A percentile compares a stretch with the other conserved stretches of the same genome.
Evolutionary conservation across 495 filamentous ascomycete genomes (phyloP).

Genomic region (Neurospora sublineolata): DNA sequence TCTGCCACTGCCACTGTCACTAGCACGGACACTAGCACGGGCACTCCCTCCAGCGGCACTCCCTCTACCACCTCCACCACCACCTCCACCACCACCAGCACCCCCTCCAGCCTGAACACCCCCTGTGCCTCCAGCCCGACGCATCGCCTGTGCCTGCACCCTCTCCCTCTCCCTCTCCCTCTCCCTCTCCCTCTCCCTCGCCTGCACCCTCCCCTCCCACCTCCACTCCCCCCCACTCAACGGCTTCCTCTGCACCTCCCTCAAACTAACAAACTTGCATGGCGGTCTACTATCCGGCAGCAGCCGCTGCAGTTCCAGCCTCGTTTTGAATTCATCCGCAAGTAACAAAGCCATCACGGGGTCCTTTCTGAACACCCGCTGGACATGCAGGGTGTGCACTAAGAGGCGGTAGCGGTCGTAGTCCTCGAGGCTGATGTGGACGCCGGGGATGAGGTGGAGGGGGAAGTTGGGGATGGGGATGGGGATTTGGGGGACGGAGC

Average conservation of each 20-base stretch:
- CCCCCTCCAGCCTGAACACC: not conserved
- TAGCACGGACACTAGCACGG: no score
- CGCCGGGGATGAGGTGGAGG: not conserved
- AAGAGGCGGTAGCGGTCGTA: not conserved
- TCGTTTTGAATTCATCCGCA: not conserved
- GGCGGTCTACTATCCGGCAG: not conserved
- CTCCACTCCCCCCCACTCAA: not conserved
- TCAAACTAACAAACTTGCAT: not conserved
- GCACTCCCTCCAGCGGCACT: no score
- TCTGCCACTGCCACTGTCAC: no score
- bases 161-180: no score
- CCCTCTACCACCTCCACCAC: no score
- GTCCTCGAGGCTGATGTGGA: not conserved
- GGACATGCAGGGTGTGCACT: not conserved
- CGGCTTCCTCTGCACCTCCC: not conserved
- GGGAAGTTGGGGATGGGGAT: not conserved
- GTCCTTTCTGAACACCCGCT: not conserved
- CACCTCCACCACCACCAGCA: not conserved
- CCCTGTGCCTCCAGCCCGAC: no score
- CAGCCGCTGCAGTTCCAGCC: not conserved
- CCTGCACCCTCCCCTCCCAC: no score
- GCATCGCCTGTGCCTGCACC: not conserved
- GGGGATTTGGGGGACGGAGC: not conserved
- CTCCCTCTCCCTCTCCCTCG: not conserved
- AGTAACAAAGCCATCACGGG: not conserved